Evolutionary conservation across 1,284 basidiomycete species (phyloP).

Genomic region (Austropuccinia psidii): DNA sequence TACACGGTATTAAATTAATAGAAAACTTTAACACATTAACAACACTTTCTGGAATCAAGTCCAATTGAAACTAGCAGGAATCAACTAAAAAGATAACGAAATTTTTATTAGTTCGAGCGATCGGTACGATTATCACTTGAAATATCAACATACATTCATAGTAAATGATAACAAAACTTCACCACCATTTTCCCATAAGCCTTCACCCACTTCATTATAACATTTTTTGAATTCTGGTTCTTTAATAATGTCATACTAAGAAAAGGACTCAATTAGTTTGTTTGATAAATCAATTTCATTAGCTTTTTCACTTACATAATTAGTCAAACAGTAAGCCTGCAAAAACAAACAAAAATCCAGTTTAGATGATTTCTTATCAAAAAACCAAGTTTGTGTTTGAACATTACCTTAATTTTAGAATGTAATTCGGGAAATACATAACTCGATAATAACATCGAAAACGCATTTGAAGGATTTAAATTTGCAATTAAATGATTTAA

Average conservation of each 20-base stretch:
- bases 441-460: slow-evolving; percentile 60
- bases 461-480: slow-evolving; percentile 63
- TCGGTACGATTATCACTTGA: no score
- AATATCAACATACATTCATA: slow-evolving; percentile 32
- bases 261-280: background rate
- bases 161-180: slow-evolving; percentile 32
- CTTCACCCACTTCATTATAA: slow-evolving; percentile 28
- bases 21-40: no score
- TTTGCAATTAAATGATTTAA: slow-evolving; percentile 66
- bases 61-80: no score
- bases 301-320: slow-evolving; percentile 11
- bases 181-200: slow-evolving; percentile 33
- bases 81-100: no score
- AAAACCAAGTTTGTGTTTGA: background rate
- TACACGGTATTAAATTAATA: no score
- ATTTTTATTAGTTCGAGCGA: no score
- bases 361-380: background rate
- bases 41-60: no score
- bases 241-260: slow-evolving; percentile 13
- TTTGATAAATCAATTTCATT: background rate
- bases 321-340: slow-evolving; percentile 24
- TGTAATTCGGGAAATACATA: slow-evolving; percentile 39
- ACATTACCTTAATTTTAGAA: slow-evolving; percentile 17
- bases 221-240: slow-evolving; percentile 27
- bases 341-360: background rate